These are phyloP conservation scores for Xerocomellus intermedius DNA, from an alignment of 768 basidiomycete species.

Conservation along the genomic window DNA sequence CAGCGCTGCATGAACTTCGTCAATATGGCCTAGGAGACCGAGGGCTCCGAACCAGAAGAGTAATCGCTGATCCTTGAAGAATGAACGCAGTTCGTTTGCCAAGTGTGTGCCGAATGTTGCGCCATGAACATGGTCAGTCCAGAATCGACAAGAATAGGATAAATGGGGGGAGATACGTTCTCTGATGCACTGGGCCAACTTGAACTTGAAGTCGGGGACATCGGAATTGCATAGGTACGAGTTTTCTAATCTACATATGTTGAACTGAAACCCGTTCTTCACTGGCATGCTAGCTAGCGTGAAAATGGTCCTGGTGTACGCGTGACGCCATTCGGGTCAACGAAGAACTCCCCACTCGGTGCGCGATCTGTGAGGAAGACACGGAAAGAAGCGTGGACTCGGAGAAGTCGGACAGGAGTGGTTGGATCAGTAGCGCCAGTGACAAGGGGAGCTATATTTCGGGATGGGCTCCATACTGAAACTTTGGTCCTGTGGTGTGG, in stretches of 20 bases:
- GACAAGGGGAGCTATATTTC: not conserved
- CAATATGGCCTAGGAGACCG: not conserved
- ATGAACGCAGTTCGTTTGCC: not conserved
- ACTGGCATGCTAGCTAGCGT: not conserved
- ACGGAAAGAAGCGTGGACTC: not conserved
- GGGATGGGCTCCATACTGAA: not conserved
- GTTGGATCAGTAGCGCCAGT: not conserved
- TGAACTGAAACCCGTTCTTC: not conserved
- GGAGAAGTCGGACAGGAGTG: not conserved
- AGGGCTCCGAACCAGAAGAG: not conserved
- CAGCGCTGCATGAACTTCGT: not conserved
- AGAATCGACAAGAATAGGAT: not conserved
- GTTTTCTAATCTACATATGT: not conserved
- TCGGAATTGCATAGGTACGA: not conserved
- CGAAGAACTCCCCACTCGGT: not conserved
- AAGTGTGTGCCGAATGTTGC: not conserved
- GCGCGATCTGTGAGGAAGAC: not conserved
- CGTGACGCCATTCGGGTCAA: not conserved
- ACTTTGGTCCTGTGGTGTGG: not conserved
- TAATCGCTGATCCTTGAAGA: not conserved
- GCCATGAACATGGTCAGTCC: not conserved
- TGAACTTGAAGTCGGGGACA: not conserved
- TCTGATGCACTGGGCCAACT: not conserved
- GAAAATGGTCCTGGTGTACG: not conserved
- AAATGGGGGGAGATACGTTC: not conserved